Base-by-base conservation (phyloP, 352 stramenopile species). In the Phytopythium mirpurense region DNA sequence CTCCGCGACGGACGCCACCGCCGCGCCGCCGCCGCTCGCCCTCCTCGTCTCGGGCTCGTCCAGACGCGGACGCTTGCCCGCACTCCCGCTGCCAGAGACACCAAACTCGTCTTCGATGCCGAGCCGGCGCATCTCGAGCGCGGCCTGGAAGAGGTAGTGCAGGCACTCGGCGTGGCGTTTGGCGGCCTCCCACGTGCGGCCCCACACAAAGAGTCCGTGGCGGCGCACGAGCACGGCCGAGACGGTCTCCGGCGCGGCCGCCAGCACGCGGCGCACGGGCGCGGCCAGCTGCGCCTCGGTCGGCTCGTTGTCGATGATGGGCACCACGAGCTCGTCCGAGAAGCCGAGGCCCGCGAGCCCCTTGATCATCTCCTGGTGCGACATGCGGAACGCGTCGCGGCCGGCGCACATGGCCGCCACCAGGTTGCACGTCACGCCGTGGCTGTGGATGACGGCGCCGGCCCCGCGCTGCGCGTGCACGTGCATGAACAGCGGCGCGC, bases 331-430 rank as follows among this genome's bases (percentile, higher is more conserved):
- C n/a, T 94, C 75, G 59, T 96, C 86, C 60, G 95, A 68, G 68
- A 96, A 98, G 2, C 86, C 86, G 59, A 97, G 86, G 51, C 91
- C 84, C 1, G 85, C 86, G 19, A 98, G 87, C 3, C 96, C 96
- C 75, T 98, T 98, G 59, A 98, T 91, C 96, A 98, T 98, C 74
- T 98, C 96, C 56, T 98, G 83, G 65, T 98, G 91, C 19, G 95
- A 97, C 35, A 98, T 88, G 55, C 82, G 79, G 57, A 98, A 90
- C 43, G 92, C 80, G 31, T 56, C 68, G 59, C 82, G 61, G 40
- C 74, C 76, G 27, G 93, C 88, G 65, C 93, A 95, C 19, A 98
- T 69, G 21, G 95, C 68, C 16, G 93, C 96, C 15, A 91, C 89
- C 54, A 98, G 41, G 59, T 96, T 93, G 69, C 84, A 94, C 42